Conservation (phyloP, 345 rosid species). For the Combretum micranthum region DNA sequence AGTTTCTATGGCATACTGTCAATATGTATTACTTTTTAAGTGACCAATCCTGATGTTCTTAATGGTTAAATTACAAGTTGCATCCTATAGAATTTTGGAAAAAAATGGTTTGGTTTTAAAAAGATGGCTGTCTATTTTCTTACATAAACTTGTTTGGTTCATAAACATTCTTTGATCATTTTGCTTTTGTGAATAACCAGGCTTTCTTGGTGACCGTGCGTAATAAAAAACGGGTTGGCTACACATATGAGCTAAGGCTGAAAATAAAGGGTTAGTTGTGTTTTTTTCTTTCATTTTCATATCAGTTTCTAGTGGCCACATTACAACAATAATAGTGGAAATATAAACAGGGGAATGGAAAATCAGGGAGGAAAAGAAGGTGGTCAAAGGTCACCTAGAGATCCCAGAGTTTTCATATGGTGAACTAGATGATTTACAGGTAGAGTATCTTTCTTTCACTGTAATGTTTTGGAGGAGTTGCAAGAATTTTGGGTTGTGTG, state of each 20-base stretch:
- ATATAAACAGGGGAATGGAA: conserved; percentile 71
- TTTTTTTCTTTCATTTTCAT: conserved; percentile 1
- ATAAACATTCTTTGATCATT: not conserved
- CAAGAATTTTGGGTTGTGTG: not conserved
- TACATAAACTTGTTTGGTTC: not conserved
- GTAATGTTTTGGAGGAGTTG: not conserved
- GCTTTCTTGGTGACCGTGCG: conserved; percentile 88
- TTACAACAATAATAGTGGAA: not conserved
- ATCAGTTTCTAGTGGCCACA: not conserved
- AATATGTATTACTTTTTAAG: too few relatives aligned
- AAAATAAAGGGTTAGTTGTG: conserved; percentile 51
- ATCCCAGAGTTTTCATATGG: conserved; percentile 85
- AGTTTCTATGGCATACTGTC: too few relatives aligned
- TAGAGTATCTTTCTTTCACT: conserved; percentile 13
- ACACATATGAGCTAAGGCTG: conserved; percentile 70
- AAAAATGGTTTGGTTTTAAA: too few relatives aligned
- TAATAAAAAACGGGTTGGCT: conserved; percentile 87
- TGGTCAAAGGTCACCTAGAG: conserved; percentile 56
- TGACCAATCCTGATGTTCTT: too few relatives aligned
- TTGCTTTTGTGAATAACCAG: conserved; percentile 27
- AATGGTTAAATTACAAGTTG: too few relatives aligned
- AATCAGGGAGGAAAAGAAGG: conserved; percentile 50
- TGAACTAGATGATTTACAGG: conserved; percentile 93
- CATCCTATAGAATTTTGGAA: too few relatives aligned
- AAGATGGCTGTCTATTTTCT: not conserved